Evolutionary conservation across 2,329 filamentous ascomycete species (phyloP), one percentile per base, ranked within the genome.

Genomic region (Penicillium sp.): DNA sequence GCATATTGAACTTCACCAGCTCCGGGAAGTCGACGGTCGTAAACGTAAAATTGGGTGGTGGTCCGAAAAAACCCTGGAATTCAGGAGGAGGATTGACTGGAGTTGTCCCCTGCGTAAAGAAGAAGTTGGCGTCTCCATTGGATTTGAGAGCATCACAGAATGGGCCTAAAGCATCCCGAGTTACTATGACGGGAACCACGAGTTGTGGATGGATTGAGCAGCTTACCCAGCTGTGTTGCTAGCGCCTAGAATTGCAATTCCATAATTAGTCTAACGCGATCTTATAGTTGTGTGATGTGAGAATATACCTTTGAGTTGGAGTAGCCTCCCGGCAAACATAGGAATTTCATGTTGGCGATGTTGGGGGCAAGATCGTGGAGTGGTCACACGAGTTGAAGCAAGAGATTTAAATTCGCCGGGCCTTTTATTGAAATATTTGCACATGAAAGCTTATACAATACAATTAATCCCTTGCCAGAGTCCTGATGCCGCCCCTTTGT

Each of bases 31-130:
- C 60, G 13, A 51, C 48, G 7, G 50, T 37, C 3, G 50, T 46
- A 16, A 66, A 66, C 3, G 63, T 60, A 45, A 53, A 65, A 33
- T 66, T 59, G 21, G 64, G 64, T n/a, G 64, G 61, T 3, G 61
- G 64, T 14, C 63, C 64, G 19, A 66, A 66, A 26, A 66, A 66
- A 0, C 58, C 61, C 3, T 55, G 59, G 37, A 55, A 54, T n/a
- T 63, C 54, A 2, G 53, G 45, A 8, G 59, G 56, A 3, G 58
- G 44, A 14, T 50, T 19, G 10, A 66, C 57, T 10, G 59, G 55
- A 6, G 53, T 53, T 13, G 48, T 53, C 31, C 64, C 64, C 41
- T 65, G 63, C 7, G 57, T 61, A 21, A 59, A 65, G 16, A 54
- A 52, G 43, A 66, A 66, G n/a, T 21, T 48, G 31, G 56, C 51